phyloP scores from a whole-genome alignment of 495 filamentous ascomycete species.

The Sphaerosporella brunnea region DNA sequence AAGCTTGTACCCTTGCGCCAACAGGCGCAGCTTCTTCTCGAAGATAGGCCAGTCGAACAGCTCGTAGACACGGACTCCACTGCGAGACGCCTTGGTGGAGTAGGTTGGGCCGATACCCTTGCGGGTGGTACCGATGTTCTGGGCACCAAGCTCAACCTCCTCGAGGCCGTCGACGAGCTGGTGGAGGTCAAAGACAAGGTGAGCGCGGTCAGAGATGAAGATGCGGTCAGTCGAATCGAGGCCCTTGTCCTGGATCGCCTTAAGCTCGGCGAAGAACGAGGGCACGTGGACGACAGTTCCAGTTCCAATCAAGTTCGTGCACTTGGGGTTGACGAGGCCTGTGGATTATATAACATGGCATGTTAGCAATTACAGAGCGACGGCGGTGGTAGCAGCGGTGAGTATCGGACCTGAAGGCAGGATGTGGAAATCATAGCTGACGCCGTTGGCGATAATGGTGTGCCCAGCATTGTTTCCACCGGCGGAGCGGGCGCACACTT shows the following conservation, averaged over 20 bases:
- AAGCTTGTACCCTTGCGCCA: conserved; percentile 50
- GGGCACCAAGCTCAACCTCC: conserved; percentile 50
- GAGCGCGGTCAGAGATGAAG: conserved; percentile 63
- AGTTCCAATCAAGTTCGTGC: conserved; percentile 69
- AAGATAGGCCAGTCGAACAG: conserved; percentile 57
- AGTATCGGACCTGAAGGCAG: conserved; percentile 33
- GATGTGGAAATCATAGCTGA: conserved; percentile 56
- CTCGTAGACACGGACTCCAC: conserved; percentile 57
- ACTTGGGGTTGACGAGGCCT: conserved; percentile 57
- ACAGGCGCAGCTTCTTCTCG: conserved; percentile 49
- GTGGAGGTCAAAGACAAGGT: conserved; percentile 74
- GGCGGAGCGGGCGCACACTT: conserved; percentile 44
- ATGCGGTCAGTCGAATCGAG: conserved; percentile 49
- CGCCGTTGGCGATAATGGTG: conserved; percentile 43
- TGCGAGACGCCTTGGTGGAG: conserved; percentile 59
- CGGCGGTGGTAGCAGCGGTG: background rate
- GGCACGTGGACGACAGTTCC: conserved; percentile 74
- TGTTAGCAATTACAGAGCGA: background rate
- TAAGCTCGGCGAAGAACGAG: conserved; percentile 74
- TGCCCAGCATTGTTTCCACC: conserved; percentile 49
- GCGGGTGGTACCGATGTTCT: conserved; percentile 40
- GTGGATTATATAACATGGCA: conserved; percentile 19
- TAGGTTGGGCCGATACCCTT: conserved; percentile 67
- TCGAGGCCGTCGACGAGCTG: conserved; percentile 64
- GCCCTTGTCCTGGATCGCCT: conserved; percentile 51